Base-by-base conservation (phyloP, 306 rosid genomes). In the Malus fusca region DNA sequence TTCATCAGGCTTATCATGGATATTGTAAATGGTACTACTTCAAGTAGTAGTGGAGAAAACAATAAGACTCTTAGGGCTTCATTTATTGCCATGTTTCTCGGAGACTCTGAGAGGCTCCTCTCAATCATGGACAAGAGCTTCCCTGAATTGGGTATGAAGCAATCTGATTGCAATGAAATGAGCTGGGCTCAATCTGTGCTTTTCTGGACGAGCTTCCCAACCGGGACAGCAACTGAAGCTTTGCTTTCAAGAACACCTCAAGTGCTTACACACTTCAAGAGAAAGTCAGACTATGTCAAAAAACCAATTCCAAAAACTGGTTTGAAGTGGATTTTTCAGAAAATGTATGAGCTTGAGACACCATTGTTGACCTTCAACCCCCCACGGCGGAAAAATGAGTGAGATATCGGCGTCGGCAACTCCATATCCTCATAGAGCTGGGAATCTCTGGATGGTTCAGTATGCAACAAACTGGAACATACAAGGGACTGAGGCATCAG, bases 1-100 rank as follows among this genome's bases (percentile, higher is more conserved):
- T 84, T 84, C 81, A 66, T 84, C 10, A 74, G 88, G 78, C 82
- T 84, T 18, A 71, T 58, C 33, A 42, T 74, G 66, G 80, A 77
- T 30, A 75, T 75, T 18, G 72, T 74, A 9, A 84, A 58, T 40
- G 37, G 12, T 55, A 71, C 75, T 13, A 52, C 51, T 62, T 30
- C 48, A 46, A 30, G 14, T 14, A 40, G 31, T 21, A 52, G 69
- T 2, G 44, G 66, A 31, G 69, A 44, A 2, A 60, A 65, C 14
- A 53, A 22, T 3, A 84, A 77, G 33, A 77, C 84, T 4, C 78
- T 70, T 2, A 74, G 82, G 19, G 82, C 85, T 17, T 14, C 82
- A 42, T 84, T 84, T 62, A 0, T 7, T 3, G 83, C 64, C 2
- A 14, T 81, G 71, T 84, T 74, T 69, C 85, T 84, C 31, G 87